Base-by-base conservation (phyloP, 495 filamentous ascomycete genomes). In the Neurospora sp. region DNA sequence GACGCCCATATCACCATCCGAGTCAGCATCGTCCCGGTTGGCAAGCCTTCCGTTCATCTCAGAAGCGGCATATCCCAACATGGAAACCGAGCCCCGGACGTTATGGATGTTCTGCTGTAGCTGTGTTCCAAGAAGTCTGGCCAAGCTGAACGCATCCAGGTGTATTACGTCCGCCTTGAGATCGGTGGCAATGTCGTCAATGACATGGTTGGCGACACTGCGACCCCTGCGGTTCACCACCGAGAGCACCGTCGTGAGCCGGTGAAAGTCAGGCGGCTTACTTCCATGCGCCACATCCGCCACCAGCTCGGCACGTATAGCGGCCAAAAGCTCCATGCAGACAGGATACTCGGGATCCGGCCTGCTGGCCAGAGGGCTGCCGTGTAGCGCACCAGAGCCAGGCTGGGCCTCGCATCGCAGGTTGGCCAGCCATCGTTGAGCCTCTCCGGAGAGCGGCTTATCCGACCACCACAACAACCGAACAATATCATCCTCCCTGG, bases 121-220 rank as follows among this genome's bases (percentile, higher is more conserved):
- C 78, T 92, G 93, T 75, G 90, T 87, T 39, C 90, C 92, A 48
- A 92, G 87, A 48, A 98, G 84, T 72, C 94, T 86, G 16, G 93
- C 92, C 75, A 99, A 86, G 79, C 94, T 92, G 74, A 92, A 90
- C 16, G 94, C 90, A 80, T 92, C 89, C 16, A 99, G 81, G 31
- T 88, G 87, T 41, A 99, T 83, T 6, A 98, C 78, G 79, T 98
- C 92, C n/a, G 94, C 90, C 40, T 84, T 82, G 14, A 91, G 73
- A 20, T 88, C 84, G 12, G 82, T 78, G 2, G 93, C 91, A 39
- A 92, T 81, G 31, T 85, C 77, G 16, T 80, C 73, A 10, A 85
- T 70, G 14, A 85, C 74, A 18, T 77, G 74, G 38, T 74, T 73
- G 18, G 84, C 74, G 2, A 83, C 72, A 5, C 73, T 76, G 35